These are phyloP conservation scores for Triticum urartu DNA, from an alignment of 176 grass and related monocot species.

Conservation along the genomic window DNA sequence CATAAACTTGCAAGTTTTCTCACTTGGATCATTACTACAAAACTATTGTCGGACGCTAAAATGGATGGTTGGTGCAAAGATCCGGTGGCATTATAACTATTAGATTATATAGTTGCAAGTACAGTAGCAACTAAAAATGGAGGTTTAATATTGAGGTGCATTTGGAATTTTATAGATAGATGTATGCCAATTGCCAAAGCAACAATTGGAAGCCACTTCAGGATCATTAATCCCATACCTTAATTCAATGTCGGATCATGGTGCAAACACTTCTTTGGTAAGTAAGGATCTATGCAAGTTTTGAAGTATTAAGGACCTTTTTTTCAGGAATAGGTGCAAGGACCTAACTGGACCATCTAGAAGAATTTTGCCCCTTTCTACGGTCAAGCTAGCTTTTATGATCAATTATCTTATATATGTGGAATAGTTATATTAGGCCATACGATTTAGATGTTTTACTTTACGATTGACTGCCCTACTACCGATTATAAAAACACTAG, in stretches of 20 bases:
- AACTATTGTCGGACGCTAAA: conserved; percentile 4
- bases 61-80: neutral
- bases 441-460: neutral
- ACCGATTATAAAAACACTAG: too few relatives aligned
- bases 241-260: conserved; percentile 6
- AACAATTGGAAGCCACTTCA: neutral
- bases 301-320: neutral
- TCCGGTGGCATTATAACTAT: neutral
- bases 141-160: neutral
- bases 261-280: neutral
- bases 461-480: neutral
- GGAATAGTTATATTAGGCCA: neutral
- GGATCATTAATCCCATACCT: neutral
- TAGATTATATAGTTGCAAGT: neutral
- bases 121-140: conserved; percentile 10
- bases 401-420: neutral
- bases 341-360: neutral
- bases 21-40: neutral
- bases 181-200: too few relatives aligned
- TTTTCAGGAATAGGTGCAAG: neutral
- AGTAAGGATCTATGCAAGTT: neutral
- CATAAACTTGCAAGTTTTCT: neutral
- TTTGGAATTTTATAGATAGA: too few relatives aligned
- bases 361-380: too few relatives aligned
- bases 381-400: too few relatives aligned